Base-by-base conservation (phyloP, 768 basidiomycete genomes). In the Tephrocybe sp. region DNA sequence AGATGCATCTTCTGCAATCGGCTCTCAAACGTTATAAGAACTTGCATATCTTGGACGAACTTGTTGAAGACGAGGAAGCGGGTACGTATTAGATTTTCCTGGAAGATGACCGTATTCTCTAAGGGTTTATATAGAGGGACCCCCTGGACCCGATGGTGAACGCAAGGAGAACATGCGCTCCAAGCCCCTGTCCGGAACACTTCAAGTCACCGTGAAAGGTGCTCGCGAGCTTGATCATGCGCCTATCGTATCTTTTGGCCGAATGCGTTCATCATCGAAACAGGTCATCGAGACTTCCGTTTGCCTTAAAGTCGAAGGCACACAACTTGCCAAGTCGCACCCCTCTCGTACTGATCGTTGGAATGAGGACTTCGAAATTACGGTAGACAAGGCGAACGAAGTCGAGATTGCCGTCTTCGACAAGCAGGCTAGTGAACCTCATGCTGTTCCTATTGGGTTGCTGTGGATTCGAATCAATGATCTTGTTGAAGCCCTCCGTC, bases 331-430 rank as follows among this genome's bases (percentile, higher is more conserved):
- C 4, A 85, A 87, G 51, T 94, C 95, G 0, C 93, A 96, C 65
- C 90, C 93, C 7, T 87, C 93, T 9, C 86, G 93, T 53, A 97
- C 88, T 24, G 97, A 98, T 70, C 86, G 90, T 39, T 99, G 97
- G 97, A 92, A 93, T 65, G 95, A 99, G 69, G 91, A 94, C 53
- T 98, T 98, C 56, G 93, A 96, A 68, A 92, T 99, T 53, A 78
- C 86, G 0, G 90, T 98, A 34, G 96, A 98, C 75, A 98, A 98
- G 70, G 95, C 96, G 12, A 98, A 96, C 65, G 97, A 99, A 76
- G 90, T 98, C 43, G 97, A 98, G 72, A 86, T 99, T 45, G 90
- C 93, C 25, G 83, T 99, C 26, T 94, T 93, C 62, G 97, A 99
- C 70, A 93, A 93, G 60, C 90, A 91, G 62, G 80, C 83, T 17